Evolutionary conservation across 2,329 filamentous ascomycete species (phyloP).

Genomic region (Diaporthe vexans): DNA sequence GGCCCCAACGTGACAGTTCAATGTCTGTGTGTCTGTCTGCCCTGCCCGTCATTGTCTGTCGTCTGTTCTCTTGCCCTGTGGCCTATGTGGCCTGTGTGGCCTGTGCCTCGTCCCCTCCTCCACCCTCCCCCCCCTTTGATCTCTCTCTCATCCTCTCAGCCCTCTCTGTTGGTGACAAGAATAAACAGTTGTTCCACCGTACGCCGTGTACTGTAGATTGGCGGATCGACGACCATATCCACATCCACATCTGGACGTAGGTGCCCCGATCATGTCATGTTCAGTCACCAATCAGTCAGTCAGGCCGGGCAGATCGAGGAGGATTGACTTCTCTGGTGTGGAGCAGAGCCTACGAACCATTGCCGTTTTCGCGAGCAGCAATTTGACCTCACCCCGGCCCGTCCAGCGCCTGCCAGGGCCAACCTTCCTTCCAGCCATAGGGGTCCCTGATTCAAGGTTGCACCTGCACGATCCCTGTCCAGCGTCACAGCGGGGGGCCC

Average conservation of each 20-base stretch:
- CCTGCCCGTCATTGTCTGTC: background rate
- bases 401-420: slow-evolving; percentile 12
- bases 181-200: background rate
- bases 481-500: slow-evolving; percentile 33
- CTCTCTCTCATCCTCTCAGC: background rate
- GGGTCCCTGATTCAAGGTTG: slow-evolving; percentile 21
- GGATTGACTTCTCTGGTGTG: slow-evolving; percentile 9
- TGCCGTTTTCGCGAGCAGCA: slow-evolving; percentile 37
- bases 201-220: background rate
- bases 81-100: background rate
- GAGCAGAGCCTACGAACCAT: slow-evolving; percentile 25
- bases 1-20: slow-evolving; percentile 15
- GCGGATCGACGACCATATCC: slow-evolving; percentile 14
- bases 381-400: slow-evolving; percentile 26
- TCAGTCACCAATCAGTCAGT: slow-evolving; percentile 26
- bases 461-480: slow-evolving; percentile 33
- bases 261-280: slow-evolving; percentile 11
- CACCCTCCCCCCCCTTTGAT: slow-evolving; percentile 10
- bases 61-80: background rate
- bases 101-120: background rate
- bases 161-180: background rate
- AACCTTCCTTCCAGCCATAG: slow-evolving; percentile 13
- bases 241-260: background rate
- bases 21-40: slow-evolving; percentile 24
- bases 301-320: slow-evolving; percentile 7